Evolutionary conservation across 176 grass and related monocot genomes (phyloP).

Genomic region (Elaeis guineensis): DNA sequence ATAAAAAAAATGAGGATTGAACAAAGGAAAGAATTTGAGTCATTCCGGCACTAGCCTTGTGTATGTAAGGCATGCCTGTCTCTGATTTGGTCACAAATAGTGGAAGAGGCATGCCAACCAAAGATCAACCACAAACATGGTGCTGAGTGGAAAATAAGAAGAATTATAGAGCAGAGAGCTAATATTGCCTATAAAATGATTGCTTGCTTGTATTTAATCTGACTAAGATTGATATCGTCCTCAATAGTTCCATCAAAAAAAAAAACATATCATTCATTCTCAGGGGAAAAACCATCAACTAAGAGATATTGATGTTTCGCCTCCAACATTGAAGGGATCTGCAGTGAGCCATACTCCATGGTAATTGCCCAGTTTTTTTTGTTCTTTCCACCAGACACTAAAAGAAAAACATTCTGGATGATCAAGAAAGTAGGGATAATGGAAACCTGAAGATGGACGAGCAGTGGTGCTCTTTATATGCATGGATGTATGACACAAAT

Average conservation of each 20-base stretch:
- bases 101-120: no score
- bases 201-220: conserved; percentile 91
- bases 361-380: conserved; percentile 70
- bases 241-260: conserved; percentile 4
- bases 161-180: neutral
- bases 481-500: conserved; percentile 74
- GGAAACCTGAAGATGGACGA: conserved; percentile 65
- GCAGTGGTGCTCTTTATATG: conserved; percentile 96
- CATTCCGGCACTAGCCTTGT: no score
- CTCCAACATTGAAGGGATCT: conserved; percentile 84
- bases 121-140: no score
- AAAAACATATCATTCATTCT: neutral
- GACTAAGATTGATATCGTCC: conserved; percentile 36
- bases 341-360: conserved; percentile 89
- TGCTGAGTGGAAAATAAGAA: no score
- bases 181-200: neutral
- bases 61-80: no score
- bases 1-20: no score
- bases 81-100: no score
- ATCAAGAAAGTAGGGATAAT: conserved; percentile 2
- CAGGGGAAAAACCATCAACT: conserved; percentile 51
- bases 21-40: no score
- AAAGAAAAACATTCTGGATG: neutral
- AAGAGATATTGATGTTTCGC: conserved; percentile 92
- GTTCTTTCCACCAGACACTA: conserved; percentile 55